Evolutionary conservation across 257 asterid species (phyloP).

Genomic region (Penstemon newberryi): DNA sequence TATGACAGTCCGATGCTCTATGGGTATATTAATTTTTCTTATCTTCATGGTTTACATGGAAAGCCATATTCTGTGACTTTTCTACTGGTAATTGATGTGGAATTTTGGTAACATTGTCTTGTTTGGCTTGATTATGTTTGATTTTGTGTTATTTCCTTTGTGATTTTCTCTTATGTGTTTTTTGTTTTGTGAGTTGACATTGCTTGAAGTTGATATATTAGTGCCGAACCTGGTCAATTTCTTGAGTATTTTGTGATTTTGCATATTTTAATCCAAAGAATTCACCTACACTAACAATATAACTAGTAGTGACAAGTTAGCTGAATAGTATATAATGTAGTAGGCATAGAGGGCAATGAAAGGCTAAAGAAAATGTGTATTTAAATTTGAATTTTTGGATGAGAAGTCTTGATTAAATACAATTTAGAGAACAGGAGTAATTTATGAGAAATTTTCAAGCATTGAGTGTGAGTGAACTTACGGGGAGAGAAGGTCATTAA

Average conservation of each 20-base stretch:
- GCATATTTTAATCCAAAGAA: background rate
- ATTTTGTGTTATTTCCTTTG: background rate
- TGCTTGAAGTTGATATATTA: conserved; percentile 19
- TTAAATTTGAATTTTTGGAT: background rate
- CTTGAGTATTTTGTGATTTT: background rate
- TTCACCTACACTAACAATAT: background rate
- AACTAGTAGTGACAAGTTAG: background rate
- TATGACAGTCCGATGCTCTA: conserved; percentile 61
- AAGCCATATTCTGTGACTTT: background rate
- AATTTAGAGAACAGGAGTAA: too few relatives aligned
- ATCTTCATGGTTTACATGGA: conserved; percentile 12
- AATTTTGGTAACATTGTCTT: background rate
- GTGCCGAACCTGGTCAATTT: background rate
- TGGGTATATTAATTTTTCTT: conserved; percentile 55
- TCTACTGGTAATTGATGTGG: background rate
- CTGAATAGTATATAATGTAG: background rate
- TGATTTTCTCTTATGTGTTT: background rate
- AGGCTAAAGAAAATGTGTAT: background rate
- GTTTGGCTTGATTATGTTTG: background rate
- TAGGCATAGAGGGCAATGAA: background rate
- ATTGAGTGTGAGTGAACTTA: too few relatives aligned
- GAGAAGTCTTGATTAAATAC: background rate
- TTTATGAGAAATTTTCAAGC: too few relatives aligned
- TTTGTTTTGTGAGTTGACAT: conserved; percentile 7
- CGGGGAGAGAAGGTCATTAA: too few relatives aligned